Base-by-base conservation (phyloP, 768 basidiomycete species). In the Leccinum obscurum region DNA sequence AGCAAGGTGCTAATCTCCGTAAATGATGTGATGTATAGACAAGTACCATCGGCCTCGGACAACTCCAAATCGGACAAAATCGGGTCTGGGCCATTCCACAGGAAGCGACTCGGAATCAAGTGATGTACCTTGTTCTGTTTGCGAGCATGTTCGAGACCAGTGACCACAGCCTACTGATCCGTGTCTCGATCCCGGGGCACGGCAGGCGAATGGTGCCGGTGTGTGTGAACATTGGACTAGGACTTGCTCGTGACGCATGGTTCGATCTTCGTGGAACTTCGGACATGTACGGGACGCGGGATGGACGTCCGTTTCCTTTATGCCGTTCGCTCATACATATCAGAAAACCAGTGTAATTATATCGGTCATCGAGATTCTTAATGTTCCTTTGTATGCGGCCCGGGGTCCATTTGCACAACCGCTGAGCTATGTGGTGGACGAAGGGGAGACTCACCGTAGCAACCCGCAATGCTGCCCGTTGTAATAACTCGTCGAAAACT, bases 61-160 rank as follows among this genome's bases (percentile, higher is more conserved):
- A 30, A 24, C 10, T 20, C 24, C 30, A 15, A 46, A 41, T 59
- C 32, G 15, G 14, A 61, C 30, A 6, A 24, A 20, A 5, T 5
- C n/a, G 60, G 26, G n/a, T 59, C 62, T 41, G 17, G 41, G 41
- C 41, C 39, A 51, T 24, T 56, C 51, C 22, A 56, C 65, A 34
- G 58, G 65, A 58, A 60, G 20, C 54, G n/a, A n/a, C n/a, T n/a
- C n/a, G n/a, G n/a, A 49, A 8, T 41, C 4, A n/a, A n/a, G n/a
- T 17, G 41, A n/a, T 7, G 11, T 67, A 39, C 62, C 59, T 60
- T 60, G 56, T 56, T 17, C 17, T 41, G 39, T 41, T 41, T 8
- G 44, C 22, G 10, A 32, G 13, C 8, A 14, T 10, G 34, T 39
- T 50, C 48, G 46, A 62, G 24, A 28, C n/a, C 5, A 20, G 46